Percentiles rank a stretch among this genome's conserved stretches.
Evolutionary conservation across 1,284 basidiomycete species (phyloP).

Genomic region (Coniferiporia weirii): DNA sequence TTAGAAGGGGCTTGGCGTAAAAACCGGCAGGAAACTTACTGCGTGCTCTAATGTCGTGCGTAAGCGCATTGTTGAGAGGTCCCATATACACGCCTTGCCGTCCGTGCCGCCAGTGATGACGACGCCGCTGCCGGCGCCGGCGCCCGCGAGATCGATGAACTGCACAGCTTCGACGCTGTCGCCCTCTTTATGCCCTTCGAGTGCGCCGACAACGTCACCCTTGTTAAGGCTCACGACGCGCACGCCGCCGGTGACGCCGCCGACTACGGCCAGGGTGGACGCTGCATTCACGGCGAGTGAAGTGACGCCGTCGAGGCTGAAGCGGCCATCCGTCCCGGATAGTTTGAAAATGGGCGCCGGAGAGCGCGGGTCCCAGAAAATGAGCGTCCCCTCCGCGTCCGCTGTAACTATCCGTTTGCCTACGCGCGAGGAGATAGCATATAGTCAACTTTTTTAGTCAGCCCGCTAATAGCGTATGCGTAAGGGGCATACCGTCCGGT

Average conservation of each 20-base stretch:
- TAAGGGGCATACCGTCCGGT: constrained; percentile 65
- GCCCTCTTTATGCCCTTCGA: constrained; percentile 82
- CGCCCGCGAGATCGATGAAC: constrained; percentile 76
- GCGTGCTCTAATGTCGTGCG: constrained; percentile 77
- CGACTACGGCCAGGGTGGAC: constrained; percentile 84
- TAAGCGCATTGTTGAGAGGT: constrained; percentile 78
- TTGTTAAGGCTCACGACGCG: constrained; percentile 84
- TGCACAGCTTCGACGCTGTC: constrained; percentile 88
- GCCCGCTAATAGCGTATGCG: constrained; percentile 8
- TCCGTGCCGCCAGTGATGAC: constrained; percentile 91
- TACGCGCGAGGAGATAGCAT: constrained; percentile 25
- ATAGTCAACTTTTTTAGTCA: constrained; percentile 9
- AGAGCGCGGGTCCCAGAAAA: constrained; percentile 89
- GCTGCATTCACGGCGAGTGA: constrained; percentile 80
- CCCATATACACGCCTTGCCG: constrained; percentile 93
- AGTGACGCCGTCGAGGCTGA: constrained; percentile 78
- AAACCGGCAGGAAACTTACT: constrained; percentile 39
- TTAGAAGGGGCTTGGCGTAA: background rate
- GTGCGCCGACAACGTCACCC: constrained; percentile 75
- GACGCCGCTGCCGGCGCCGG: constrained; percentile 46
- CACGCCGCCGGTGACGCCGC: constrained; percentile 78
- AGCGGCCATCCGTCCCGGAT: constrained; percentile 66
- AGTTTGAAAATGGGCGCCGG: constrained; percentile 80
- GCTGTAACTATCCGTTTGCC: constrained; percentile 88
- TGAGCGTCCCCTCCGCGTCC: constrained; percentile 78